Evolutionary conservation across 2,329 filamentous ascomycete genomes (phyloP).

Genomic region (Ascochyta lentis): DNA sequence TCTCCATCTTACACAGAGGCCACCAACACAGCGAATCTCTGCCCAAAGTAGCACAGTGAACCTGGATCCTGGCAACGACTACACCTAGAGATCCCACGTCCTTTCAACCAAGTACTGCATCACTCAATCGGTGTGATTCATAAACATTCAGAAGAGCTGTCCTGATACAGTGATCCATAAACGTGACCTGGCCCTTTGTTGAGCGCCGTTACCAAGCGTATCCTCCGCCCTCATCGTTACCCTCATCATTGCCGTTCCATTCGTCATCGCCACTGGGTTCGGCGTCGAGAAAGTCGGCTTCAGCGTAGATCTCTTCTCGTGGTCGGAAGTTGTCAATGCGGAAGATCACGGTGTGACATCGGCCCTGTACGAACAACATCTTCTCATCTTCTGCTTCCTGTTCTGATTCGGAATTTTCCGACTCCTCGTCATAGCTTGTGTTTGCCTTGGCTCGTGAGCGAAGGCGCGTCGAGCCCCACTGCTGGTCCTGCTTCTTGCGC

Average conservation of each 20-base stretch:
- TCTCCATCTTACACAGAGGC: too few species aligned
- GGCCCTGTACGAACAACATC: conserved; percentile 65
- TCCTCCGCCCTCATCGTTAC: conserved; percentile 46
- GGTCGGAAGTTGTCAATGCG: conserved; percentile 79
- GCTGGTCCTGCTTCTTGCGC: conserved; percentile 29
- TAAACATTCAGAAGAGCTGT: background rate
- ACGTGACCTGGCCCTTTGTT: background rate
- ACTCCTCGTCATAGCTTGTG: conserved; percentile 39
- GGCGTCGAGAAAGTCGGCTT: conserved; percentile 74
- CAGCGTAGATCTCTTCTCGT: conserved; percentile 70
- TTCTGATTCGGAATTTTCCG: conserved; percentile 34
- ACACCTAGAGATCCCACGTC: too few species aligned
- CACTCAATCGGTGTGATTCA: too few species aligned
- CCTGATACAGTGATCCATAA: background rate
- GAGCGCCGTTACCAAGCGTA: conserved; percentile 36
- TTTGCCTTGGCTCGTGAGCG: conserved; percentile 36
- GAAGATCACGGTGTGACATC: conserved; percentile 74
- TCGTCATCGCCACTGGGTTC: conserved; percentile 65
- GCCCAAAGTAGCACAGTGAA: too few species aligned
- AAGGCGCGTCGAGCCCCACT: conserved; percentile 41
- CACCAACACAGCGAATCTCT: too few species aligned
- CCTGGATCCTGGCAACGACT: too few species aligned
- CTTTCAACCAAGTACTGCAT: too few species aligned
- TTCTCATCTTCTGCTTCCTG: conserved; percentile 23
- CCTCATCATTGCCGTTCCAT: conserved; percentile 64